phyloP scores from a whole-genome alignment of 2,329 filamentous ascomycete species.

The Cordyceps fumosorosea region DNA sequence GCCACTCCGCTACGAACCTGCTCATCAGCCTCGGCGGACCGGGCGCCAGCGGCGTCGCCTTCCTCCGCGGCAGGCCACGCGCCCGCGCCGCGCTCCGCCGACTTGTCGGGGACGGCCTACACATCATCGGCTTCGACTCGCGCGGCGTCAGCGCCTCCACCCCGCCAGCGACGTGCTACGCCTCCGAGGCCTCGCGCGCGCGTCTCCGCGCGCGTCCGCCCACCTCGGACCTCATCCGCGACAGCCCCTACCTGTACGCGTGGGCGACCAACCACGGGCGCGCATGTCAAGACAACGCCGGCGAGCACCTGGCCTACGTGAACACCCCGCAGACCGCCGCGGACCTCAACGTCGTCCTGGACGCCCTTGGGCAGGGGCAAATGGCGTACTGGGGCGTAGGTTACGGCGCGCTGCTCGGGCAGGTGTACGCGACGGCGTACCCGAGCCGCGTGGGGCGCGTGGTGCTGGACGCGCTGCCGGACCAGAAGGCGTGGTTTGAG shows the following conservation, averaged over 20 bases:
- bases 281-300: slow-evolving; percentile 38
- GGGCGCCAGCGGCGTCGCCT: slow-evolving; percentile 35
- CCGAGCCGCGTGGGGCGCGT: slow-evolving; percentile 16
- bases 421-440: slow-evolving; percentile 24
- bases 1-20: slow-evolving; percentile 34
- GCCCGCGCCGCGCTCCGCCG: slow-evolving; percentile 28
- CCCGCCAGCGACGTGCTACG: slow-evolving; percentile 33
- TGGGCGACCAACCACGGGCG: slow-evolving; percentile 35
- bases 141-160: slow-evolving; percentile 33
- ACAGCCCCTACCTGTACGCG: slow-evolving; percentile 33
- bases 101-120: slow-evolving; percentile 35
- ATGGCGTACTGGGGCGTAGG: slow-evolving; percentile 37
- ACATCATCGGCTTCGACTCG: slow-evolving; percentile 42
- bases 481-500: slow-evolving; percentile 10
- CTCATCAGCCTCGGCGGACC: slow-evolving; percentile 44
- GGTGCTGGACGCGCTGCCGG: slow-evolving; percentile 17
- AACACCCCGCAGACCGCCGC: slow-evolving; percentile 45
- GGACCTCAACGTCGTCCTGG: slow-evolving; percentile 44
- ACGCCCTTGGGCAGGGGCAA: slow-evolving; percentile 28
- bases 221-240: slow-evolving; percentile 22
- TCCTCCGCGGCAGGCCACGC: slow-evolving; percentile 24
- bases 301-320: slow-evolving; percentile 37
- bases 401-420: slow-evolving; percentile 29
- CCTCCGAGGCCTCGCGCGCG: slow-evolving; percentile 26
- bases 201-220: slow-evolving; percentile 19